Conservation (phyloP, 208 protist genomes). For the Trichomonas gallinae region DNA sequence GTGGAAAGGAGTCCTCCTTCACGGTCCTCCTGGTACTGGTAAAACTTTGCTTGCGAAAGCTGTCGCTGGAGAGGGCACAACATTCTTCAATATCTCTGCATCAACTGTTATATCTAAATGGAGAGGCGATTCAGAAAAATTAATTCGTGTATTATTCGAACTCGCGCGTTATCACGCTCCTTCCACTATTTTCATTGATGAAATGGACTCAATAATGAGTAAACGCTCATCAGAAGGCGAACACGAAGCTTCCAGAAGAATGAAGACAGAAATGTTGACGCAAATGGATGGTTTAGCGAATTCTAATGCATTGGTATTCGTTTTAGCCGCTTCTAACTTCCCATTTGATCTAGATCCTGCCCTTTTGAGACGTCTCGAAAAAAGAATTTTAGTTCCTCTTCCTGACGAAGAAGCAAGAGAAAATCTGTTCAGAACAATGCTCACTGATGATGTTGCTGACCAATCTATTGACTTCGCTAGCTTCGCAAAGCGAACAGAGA, state of each 20-base stretch:
- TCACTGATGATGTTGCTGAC: constrained; percentile 1
- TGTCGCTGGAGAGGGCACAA: constrained; percentile 63
- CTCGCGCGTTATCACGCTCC: constrained; percentile 60
- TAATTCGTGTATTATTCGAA: constrained; percentile 70
- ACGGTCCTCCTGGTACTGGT: constrained; percentile 82
- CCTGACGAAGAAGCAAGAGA: constrained; percentile 1
- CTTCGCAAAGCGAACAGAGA: constrained; percentile 23
- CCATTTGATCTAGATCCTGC: constrained; percentile 38
- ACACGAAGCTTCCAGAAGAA: constrained; percentile 38
- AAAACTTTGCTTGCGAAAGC: constrained; percentile 85
- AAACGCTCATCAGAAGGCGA: constrained; percentile 44
- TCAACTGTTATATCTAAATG: constrained; percentile 85
- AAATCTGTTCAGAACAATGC: neutral
- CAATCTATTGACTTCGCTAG: neutral
- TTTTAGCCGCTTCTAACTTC: constrained; percentile 37
- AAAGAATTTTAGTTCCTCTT: constrained; percentile 34
- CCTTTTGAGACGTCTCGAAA: constrained; percentile 33
- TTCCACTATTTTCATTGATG: constrained; percentile 75
- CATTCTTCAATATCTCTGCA: constrained; percentile 93
- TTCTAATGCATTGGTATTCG: constrained; percentile 21
- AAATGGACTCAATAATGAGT: constrained; percentile 62
- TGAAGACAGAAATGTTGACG: constrained; percentile 37
- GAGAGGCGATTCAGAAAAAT: constrained; percentile 84
- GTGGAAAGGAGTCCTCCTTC: constrained; percentile 64
- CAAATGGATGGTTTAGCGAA: constrained; percentile 37